phyloP scores from a whole-genome alignment of 192 early-diverging fungal genomes.

The Funneliformis geosporum region DNA sequence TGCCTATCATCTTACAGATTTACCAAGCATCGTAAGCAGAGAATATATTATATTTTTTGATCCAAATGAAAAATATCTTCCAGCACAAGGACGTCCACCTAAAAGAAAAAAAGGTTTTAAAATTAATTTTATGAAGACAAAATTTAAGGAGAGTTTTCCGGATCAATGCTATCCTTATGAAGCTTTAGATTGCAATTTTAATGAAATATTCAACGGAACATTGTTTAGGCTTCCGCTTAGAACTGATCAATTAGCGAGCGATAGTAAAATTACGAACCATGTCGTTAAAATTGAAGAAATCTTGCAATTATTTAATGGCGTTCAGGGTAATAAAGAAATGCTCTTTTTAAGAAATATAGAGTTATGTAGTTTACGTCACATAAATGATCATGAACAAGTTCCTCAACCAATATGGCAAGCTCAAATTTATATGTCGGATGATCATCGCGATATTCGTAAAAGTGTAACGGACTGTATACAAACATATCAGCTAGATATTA shows the following conservation, averaged over 20 bases:
- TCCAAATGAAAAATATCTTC: slow-evolving; percentile 18
- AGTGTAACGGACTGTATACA: background rate
- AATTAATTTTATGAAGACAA: background rate
- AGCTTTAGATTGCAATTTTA: slow-evolving; percentile 17
- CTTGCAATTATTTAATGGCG: background rate
- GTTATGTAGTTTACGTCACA: background rate
- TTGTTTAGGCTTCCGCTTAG: slow-evolving; percentile 3
- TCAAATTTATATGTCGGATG: background rate
- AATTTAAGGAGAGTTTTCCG: background rate
- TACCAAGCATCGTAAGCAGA: slow-evolving; percentile 34
- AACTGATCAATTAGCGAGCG: background rate
- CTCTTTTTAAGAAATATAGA: background rate
- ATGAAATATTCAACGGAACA: slow-evolving; percentile 1
- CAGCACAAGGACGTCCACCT: background rate
- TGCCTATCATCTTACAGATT: slow-evolving; percentile 24
- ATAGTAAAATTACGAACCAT: background rate
- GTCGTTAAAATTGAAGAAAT: background rate
- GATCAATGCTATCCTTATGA: slow-evolving; percentile 28
- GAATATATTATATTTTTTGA: slow-evolving; percentile 30
- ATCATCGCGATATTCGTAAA: background rate
- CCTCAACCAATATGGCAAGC: background rate
- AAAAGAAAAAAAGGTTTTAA: background rate
- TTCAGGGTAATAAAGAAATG: background rate
- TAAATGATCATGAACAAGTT: background rate
- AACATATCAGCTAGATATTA: background rate